phyloP scores from a whole-genome alignment of 2,329 filamentous ascomycete species.

The Raffaelea albimanens region DNA sequence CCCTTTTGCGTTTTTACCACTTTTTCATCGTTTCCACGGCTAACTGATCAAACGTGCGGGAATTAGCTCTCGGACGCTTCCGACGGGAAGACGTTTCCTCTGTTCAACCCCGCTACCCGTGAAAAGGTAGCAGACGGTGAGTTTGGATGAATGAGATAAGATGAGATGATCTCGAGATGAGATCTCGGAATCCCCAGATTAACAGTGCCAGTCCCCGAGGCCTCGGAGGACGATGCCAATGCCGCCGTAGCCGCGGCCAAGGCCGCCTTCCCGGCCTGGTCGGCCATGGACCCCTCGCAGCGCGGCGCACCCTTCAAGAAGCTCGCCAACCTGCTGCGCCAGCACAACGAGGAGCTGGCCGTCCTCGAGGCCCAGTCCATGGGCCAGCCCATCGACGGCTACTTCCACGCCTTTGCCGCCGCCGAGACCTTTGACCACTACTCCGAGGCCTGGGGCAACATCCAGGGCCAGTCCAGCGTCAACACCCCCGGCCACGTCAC shows the following conservation, averaged over 20 bases:
- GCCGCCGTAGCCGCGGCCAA: conserved; percentile 32
- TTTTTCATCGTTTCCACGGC: no score
- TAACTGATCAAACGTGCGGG: no score
- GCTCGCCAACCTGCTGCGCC: conserved; percentile 32
- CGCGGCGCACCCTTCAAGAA: conserved; percentile 32
- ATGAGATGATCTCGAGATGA: no score
- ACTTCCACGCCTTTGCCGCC: conserved; percentile 26
- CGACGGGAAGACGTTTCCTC: conserved; percentile 31
- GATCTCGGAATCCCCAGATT: no score
- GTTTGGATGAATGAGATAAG: no score
- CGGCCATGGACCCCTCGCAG: conserved; percentile 25
- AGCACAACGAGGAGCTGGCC: conserved; percentile 32
- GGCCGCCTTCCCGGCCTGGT: conserved; percentile 35
- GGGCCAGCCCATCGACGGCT: conserved; percentile 29
- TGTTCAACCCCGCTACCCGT: conserved; percentile 32
- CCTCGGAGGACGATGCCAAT: conserved; percentile 31
- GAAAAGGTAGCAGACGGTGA: conserved; percentile 26
- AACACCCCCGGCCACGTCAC: conserved; percentile 37
- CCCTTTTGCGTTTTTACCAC: no score
- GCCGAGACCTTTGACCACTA: conserved; percentile 29
- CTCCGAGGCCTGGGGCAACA: conserved; percentile 30
- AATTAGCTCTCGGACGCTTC: conserved; percentile 35
- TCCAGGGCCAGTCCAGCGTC: conserved; percentile 34
- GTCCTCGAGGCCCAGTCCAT: conserved; percentile 34
- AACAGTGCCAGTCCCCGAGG: conserved; percentile 34